Percentiles rank a stretch among this genome's conserved stretches.
phyloP scores from a whole-genome alignment of 805 yeast species.

The Kodamaea neixiangensis region DNA sequence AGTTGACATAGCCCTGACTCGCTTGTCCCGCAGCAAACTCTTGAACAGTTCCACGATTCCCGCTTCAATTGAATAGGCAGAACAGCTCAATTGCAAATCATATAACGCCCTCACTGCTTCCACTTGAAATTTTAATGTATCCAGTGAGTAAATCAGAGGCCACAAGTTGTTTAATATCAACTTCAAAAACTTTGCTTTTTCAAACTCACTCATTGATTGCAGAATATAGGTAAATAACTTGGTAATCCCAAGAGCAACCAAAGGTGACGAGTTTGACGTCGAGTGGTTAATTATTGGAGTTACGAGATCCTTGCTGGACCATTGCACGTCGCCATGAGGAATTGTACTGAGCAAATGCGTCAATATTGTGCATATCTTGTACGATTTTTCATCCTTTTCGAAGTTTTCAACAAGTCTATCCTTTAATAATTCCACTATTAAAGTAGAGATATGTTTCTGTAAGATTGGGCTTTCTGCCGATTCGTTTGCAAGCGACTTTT shows the following conservation, averaged over 20 bases:
- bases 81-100: conserved; percentile 55
- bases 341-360: conserved; percentile 22
- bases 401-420: conserved; percentile 20
- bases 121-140: conserved; percentile 59
- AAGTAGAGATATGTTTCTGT: conserved; percentile 16
- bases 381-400: conserved; percentile 16
- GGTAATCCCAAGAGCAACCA: conserved; percentile 37
- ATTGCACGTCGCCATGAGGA: conserved; percentile 16
- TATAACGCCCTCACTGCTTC: conserved; percentile 70
- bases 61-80: conserved; percentile 66
- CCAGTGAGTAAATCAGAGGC: conserved; percentile 49
- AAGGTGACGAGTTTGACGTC: background rate
- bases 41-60: conserved; percentile 61
- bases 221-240: conserved; percentile 40
- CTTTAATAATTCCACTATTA: conserved; percentile 21
- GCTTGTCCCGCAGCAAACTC: conserved; percentile 29
- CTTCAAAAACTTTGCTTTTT: conserved; percentile 42
- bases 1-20: conserved; percentile 58
- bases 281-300: conserved; percentile 14
- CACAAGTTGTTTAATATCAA: conserved; percentile 51
- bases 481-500: background rate
- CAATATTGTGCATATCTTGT: conserved; percentile 21
- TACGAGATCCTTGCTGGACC: background rate
- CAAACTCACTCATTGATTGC: conserved; percentile 27
- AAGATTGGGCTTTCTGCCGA: conserved; percentile 17